These are phyloP conservation scores for Cubamyces sp. DNA, from an alignment of 768 basidiomycete genomes.

Conservation along the genomic window DNA sequence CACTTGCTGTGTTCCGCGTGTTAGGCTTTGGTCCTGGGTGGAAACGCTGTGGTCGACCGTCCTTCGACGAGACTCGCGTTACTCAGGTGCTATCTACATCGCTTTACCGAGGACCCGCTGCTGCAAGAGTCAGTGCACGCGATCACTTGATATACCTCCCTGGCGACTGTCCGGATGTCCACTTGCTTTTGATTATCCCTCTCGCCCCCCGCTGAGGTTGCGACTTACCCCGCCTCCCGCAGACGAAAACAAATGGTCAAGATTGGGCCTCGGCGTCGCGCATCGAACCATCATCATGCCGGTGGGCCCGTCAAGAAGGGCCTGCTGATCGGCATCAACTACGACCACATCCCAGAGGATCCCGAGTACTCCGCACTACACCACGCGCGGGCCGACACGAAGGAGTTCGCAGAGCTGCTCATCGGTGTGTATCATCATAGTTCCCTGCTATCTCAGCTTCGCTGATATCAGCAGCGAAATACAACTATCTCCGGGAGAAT, in stretches of 20 bases:
- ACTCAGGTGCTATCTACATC: too few species aligned
- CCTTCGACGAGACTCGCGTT: too few species aligned
- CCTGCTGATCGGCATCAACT: constrained; percentile 29
- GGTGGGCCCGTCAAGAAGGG: constrained; percentile 19
- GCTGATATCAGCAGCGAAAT: constrained; percentile 15
- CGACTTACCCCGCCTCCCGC: too few species aligned
- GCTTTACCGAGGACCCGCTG: too few species aligned
- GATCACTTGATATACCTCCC: neutral
- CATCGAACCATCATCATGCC: neutral
- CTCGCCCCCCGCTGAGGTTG: too few species aligned
- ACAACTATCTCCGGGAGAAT: constrained; percentile 22
- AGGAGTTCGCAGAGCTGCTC: constrained; percentile 21
- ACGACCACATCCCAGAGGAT: constrained; percentile 2
- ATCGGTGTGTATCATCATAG: constrained; percentile 13
- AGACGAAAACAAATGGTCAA: constrained; percentile 10
- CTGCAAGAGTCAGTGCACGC: neutral
- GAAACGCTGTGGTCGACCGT: neutral
- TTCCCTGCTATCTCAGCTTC: too few species aligned
- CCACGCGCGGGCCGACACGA: constrained; percentile 23
- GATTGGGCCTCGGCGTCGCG: constrained; percentile 14
- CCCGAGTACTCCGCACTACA: constrained; percentile 5
- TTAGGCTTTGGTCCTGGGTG: too few species aligned
- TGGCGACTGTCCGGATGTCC: neutral
- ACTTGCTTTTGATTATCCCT: neutral
- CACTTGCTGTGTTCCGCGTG: neutral